A percentile compares a stretch with the other conserved stretches of the same genome.
phyloP scores from a whole-genome alignment of 192 early-diverging fungal species.

The Dispira simplex region DNA sequence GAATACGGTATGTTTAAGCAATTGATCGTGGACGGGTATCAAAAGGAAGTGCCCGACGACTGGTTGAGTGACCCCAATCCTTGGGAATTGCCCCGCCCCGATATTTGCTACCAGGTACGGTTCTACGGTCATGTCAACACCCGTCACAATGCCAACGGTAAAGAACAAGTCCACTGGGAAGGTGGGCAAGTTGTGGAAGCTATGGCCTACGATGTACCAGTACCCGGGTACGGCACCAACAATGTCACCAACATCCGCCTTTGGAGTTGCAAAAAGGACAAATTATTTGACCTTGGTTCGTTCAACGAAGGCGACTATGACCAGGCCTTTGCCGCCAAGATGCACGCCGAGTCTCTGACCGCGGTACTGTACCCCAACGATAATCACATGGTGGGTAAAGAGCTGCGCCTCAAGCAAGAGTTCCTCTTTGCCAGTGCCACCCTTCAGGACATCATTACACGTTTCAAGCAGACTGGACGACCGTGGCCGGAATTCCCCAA shows the following conservation, averaged over 20 bases:
- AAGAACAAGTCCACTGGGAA: conserved; percentile 67
- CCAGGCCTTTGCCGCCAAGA: conserved; percentile 82
- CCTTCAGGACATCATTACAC: conserved; percentile 73
- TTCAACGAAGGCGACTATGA: conserved; percentile 91
- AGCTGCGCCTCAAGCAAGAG: conserved; percentile 93
- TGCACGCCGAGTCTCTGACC: conserved; percentile 85
- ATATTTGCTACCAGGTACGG: conserved; percentile 76
- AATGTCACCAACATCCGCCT: conserved; percentile 94
- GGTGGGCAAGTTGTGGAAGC: conserved; percentile 74
- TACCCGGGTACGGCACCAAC: conserved; percentile 89
- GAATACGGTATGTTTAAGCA: conserved; percentile 99
- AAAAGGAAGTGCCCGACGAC: conserved; percentile 88
- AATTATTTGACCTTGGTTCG: conserved; percentile 70
- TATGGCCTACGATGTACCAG: conserved; percentile 92
- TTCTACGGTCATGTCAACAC: conserved; percentile 82
- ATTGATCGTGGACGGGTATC: conserved; percentile 88
- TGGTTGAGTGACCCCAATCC: conserved; percentile 96
- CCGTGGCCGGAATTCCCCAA: conserved; percentile 83
- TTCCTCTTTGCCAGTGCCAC: conserved; percentile 93
- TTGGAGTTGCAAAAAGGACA: conserved; percentile 88
- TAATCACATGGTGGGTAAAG: conserved; percentile 94
- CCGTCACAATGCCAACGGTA: conserved; percentile 42
- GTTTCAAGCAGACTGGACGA: conserved; percentile 78
- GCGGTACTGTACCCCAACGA: conserved; percentile 96
- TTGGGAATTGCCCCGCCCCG: conserved; percentile 90